phyloP scores from a whole-genome alignment of 176 grass and related monocot species.

The Eragrostis nindensis region DNA sequence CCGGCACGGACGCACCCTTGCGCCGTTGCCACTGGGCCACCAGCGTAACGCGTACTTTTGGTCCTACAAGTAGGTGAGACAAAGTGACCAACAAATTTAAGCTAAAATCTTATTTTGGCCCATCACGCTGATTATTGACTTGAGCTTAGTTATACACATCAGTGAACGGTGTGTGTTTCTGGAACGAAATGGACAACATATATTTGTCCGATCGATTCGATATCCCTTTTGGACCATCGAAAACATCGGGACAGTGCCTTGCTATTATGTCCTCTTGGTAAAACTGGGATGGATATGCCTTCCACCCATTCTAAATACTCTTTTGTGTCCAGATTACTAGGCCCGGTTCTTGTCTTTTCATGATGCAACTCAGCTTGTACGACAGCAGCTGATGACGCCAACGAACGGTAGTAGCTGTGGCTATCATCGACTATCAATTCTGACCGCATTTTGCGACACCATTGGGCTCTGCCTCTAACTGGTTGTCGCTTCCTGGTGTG shows the following conservation, averaged over 20 bases:
- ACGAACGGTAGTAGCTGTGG: background rate
- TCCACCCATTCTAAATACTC: background rate
- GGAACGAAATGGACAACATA: too few relatives aligned
- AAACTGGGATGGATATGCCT: background rate
- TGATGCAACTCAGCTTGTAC: background rate
- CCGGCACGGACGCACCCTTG: too few relatives aligned
- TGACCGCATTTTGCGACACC: background rate
- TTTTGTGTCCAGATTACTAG: too few relatives aligned
- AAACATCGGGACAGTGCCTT: background rate
- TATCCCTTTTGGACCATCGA: slow-evolving; percentile 21
- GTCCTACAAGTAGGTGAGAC: too few relatives aligned
- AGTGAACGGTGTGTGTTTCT: background rate
- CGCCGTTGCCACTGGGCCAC: too few relatives aligned
- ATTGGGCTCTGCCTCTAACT: too few relatives aligned
- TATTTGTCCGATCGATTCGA: background rate
- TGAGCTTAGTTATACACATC: background rate
- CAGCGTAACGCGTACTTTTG: too few relatives aligned
- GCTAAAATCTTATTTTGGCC: too few relatives aligned
- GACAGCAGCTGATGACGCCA: too few relatives aligned
- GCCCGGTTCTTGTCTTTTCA: background rate
- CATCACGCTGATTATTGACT: background rate
- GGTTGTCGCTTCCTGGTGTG: background rate
- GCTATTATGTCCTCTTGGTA: background rate
- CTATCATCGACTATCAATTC: background rate
- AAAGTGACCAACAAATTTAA: too few relatives aligned